A percentile compares a stretch with the other conserved stretches of the same genome.
Conservation (phyloP, 345 rosid genomes). For the Gossypium mustelinum region DNA sequence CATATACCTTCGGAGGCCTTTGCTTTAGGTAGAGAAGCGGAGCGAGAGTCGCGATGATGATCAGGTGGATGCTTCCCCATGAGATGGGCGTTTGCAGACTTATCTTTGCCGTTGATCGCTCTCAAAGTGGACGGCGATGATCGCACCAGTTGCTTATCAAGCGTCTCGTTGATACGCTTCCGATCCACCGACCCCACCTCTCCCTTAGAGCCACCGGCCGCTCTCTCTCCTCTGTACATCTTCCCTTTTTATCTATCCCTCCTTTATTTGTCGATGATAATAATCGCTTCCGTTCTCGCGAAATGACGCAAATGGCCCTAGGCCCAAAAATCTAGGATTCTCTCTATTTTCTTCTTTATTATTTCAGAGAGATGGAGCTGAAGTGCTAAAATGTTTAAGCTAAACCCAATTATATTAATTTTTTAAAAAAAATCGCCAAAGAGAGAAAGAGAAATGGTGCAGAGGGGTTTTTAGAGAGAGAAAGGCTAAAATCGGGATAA, state of each 20-base stretch:
- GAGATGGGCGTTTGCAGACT: constrained; percentile 37
- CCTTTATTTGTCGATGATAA: constrained; percentile 11
- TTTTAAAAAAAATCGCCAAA: background rate
- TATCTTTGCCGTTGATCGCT: constrained; percentile 55
- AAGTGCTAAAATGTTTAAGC: background rate
- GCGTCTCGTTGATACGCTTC: constrained; percentile 70
- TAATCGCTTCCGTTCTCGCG: background rate
- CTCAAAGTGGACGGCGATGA: constrained; percentile 80
- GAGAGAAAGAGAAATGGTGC: background rate
- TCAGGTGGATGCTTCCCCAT: constrained; percentile 55
- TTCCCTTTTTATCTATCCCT: constrained; percentile 7
- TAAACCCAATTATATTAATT: constrained; percentile 22
- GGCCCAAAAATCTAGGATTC: constrained; percentile 20
- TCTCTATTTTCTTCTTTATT: background rate
- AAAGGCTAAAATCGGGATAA: constrained; percentile 1
- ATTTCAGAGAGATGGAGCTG: background rate
- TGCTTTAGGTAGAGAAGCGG: constrained; percentile 46
- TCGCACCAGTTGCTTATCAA: constrained; percentile 67
- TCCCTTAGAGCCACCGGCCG: constrained; percentile 51
- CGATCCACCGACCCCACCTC: constrained; percentile 62
- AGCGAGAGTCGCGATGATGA: constrained; percentile 51
- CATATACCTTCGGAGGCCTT: constrained; percentile 59
- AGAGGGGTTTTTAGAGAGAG: background rate
- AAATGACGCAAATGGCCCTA: constrained; percentile 18
- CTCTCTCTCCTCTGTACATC: constrained; percentile 59